These are phyloP conservation scores for Effrenium voratum DNA, from an alignment of 73 alveolate species.

Conservation along the genomic window DNA sequence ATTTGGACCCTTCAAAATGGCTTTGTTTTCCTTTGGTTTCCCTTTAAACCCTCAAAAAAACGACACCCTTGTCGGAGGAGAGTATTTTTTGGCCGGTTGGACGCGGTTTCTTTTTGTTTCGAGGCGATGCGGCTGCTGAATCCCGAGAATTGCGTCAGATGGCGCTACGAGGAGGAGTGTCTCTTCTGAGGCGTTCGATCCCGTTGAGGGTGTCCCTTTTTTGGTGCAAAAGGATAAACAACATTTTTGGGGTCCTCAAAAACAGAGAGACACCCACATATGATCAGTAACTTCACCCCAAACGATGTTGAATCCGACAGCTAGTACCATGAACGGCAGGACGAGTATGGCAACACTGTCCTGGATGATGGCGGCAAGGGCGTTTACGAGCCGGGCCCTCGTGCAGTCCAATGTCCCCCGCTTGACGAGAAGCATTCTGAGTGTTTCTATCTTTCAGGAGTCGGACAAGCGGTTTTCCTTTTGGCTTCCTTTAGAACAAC, in stretches of 20 bases:
- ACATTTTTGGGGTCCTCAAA: neutral
- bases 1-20: neutral
- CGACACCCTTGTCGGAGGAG: no score
- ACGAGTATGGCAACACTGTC: slow-evolving; percentile 14
- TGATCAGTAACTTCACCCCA: neutral
- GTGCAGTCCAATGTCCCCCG: no score
- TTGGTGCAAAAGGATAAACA: neutral
- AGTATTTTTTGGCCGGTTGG: no score
- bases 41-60: neutral
- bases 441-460: no score
- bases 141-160: slow-evolving; percentile 90
- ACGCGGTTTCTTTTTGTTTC: neutral
- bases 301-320: neutral
- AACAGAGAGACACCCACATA: neutral
- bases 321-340: neutral
- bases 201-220: neutral
- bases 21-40: neutral
- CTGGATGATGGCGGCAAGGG: slow-evolving; percentile 46
- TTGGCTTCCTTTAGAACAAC: no score
- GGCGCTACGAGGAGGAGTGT: slow-evolving; percentile 77
- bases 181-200: neutral
- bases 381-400: slow-evolving; percentile 6
- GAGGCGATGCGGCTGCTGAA: slow-evolving; percentile 47
- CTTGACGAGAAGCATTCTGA: no score
- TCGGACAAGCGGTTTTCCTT: no score